Percentiles rank a stretch among this genome's conserved stretches.
Evolutionary conservation across 371 early-diverging fungal species (phyloP).

Genomic region (Haplosporangium sp.): DNA sequence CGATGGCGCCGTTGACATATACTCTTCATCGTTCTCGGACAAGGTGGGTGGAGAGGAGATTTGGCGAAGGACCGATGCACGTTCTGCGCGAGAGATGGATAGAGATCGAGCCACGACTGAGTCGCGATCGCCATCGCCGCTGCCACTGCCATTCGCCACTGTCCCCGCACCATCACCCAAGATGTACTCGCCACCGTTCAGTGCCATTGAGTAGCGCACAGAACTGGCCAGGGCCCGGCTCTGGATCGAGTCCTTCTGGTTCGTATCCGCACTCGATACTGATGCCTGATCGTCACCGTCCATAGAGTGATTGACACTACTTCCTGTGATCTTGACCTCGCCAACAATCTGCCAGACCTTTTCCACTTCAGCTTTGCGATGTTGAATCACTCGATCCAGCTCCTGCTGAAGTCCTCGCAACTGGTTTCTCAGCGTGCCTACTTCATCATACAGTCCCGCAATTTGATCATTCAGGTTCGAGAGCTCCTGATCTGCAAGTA

Average conservation of each 20-base stretch:
- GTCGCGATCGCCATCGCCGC: constrained; percentile 19
- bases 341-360: constrained; percentile 74
- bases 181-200: constrained; percentile 2
- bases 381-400: constrained; percentile 64
- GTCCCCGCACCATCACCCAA: background rate
- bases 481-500: constrained; percentile 61
- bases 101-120: constrained; percentile 30
- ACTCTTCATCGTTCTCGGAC: constrained; percentile 38
- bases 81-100: constrained; percentile 45
- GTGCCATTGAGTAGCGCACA: constrained; percentile 21
- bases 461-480: constrained; percentile 63
- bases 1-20: constrained; percentile 8
- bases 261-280: constrained; percentile 33
- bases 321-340: constrained; percentile 55
- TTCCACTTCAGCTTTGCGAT: constrained; percentile 69
- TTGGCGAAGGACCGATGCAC: constrained; percentile 42
- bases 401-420: constrained; percentile 65
- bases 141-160: background rate
- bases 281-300: constrained; percentile 37
- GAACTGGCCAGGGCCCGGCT: constrained; percentile 34
- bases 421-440: constrained; percentile 66
- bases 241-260: constrained; percentile 43
- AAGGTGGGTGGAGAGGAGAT: constrained; percentile 21
- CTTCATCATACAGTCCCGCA: constrained; percentile 65
- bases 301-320: constrained; percentile 9